Conservation (phyloP, 2,329 filamentous ascomycete genomes). For the Aspergillus felis region DNA sequence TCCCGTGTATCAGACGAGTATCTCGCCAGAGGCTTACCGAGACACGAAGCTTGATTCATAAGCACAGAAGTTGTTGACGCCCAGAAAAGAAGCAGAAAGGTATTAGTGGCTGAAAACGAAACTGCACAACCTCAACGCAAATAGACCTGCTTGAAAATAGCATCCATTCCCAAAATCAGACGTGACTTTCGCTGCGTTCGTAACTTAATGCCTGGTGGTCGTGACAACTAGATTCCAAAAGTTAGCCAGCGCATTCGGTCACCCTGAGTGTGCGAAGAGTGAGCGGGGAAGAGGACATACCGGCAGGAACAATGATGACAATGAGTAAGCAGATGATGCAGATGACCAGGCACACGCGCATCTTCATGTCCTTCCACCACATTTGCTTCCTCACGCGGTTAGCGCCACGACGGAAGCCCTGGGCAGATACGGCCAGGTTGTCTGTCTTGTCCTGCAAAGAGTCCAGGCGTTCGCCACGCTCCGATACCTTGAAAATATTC, state of each 20-base stretch:
- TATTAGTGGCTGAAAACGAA: conserved; percentile 36
- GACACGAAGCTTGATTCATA: conserved; percentile 24
- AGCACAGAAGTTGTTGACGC: conserved; percentile 31
- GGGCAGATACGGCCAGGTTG: conserved; percentile 86
- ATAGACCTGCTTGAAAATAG: conserved; percentile 33
- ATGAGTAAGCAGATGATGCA: conserved; percentile 88
- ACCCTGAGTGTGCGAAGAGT: not conserved
- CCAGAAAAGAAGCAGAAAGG: conserved; percentile 32
- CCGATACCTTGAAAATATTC: conserved; percentile 94
- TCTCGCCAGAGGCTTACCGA: conserved; percentile 26
- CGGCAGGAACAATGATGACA: conserved; percentile 89
- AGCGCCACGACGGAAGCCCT: conserved; percentile 92
- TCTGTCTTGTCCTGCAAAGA: conserved; percentile 88
- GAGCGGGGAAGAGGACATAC: conserved; percentile 52
- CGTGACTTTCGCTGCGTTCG: conserved; percentile 23
- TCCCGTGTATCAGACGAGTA: conserved; percentile 21
- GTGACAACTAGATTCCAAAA: conserved; percentile 37
- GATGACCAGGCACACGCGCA: conserved; percentile 92
- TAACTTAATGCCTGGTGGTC: conserved; percentile 40
- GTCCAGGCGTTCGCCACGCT: conserved; percentile 86
- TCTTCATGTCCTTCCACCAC: conserved; percentile 99
- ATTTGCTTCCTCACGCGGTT: conserved; percentile 96
- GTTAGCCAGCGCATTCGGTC: conserved; percentile 13
- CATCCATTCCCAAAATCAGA: conserved; percentile 29
- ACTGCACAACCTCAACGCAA: conserved; percentile 26